These are phyloP conservation scores for Rosa persica DNA, from an alignment of 306 rosid species.

Conservation along the genomic window DNA sequence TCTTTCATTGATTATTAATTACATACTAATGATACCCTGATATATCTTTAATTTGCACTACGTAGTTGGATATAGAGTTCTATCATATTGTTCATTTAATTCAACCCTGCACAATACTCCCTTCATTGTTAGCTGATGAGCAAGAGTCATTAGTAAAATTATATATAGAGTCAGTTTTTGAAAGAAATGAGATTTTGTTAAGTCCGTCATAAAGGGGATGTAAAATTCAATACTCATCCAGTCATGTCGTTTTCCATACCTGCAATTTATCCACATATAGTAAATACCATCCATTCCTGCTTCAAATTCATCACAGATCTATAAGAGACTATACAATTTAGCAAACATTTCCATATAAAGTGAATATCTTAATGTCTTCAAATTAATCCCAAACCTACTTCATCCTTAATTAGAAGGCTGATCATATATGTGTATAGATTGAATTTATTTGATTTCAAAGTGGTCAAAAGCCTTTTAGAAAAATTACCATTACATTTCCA, in stretches of 20 bases:
- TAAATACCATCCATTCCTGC: slow-evolving; percentile 8
- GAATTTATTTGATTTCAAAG: background rate
- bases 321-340: background rate
- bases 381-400: slow-evolving; percentile 5
- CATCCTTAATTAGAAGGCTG: background rate
- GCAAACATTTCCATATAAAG: background rate
- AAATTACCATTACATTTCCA: background rate
- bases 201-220: slow-evolving; percentile 16
- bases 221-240: slow-evolving; percentile 1
- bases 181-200: slow-evolving; percentile 9
- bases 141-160: background rate
- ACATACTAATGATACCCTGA: background rate
- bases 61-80: slow-evolving; percentile 7
- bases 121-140: background rate
- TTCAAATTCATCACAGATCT: slow-evolving; percentile 21
- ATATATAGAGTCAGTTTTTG: background rate
- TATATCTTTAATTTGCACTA: background rate
- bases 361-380: background rate
- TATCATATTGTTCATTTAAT: background rate
- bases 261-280: slow-evolving; percentile 8
- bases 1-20: background rate
- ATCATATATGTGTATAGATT: slow-evolving; percentile 1
- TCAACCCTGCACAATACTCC: background rate
- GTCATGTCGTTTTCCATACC: slow-evolving; percentile 27
- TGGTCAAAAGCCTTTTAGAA: background rate